Conservation (phyloP, 192 early-diverging fungal species). For the Coemansia sp. region DNA sequence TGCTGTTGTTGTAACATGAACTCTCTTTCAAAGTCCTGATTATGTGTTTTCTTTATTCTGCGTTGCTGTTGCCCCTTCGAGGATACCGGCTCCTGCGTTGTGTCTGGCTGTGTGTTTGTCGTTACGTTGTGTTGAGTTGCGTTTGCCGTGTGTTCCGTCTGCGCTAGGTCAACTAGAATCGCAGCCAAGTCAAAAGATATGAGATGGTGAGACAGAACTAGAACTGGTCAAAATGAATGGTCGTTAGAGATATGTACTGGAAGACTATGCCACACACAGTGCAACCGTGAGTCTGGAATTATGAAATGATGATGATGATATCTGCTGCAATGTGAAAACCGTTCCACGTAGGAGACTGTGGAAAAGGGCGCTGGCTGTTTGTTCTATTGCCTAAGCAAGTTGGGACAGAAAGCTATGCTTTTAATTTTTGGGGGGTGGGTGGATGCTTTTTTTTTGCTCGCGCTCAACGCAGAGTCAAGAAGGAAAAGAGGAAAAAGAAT, state of each 20-base stretch:
- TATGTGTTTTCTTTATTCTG: background rate
- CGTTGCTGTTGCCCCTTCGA: background rate
- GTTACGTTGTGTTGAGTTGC: constrained; percentile 5
- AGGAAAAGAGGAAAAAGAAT: constrained; percentile 16
- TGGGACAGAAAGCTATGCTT: background rate
- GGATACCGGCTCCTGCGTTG: constrained; percentile 5
- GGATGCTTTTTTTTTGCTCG: constrained; percentile 37
- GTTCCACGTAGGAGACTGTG: background rate
- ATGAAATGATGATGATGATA: background rate
- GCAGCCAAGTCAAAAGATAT: background rate
- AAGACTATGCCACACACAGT: background rate
- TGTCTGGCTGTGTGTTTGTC: background rate
- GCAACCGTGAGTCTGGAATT: background rate
- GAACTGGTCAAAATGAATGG: background rate
- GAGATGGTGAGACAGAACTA: background rate
- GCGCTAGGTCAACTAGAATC: constrained; percentile 20
- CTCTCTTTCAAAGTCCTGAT: background rate
- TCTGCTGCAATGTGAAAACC: too few species aligned
- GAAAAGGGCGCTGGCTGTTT: background rate
- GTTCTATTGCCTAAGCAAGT: constrained; percentile 11
- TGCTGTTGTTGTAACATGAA: constrained; percentile 1
- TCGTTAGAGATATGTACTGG: constrained; percentile 3
- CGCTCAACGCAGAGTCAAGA: constrained; percentile 57
- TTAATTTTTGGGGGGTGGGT: background rate
- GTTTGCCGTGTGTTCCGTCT: background rate